These are phyloP conservation scores for Diddensiella caesifluorescens DNA, from an alignment of 805 yeast genomes.

Conservation along the genomic window DNA sequence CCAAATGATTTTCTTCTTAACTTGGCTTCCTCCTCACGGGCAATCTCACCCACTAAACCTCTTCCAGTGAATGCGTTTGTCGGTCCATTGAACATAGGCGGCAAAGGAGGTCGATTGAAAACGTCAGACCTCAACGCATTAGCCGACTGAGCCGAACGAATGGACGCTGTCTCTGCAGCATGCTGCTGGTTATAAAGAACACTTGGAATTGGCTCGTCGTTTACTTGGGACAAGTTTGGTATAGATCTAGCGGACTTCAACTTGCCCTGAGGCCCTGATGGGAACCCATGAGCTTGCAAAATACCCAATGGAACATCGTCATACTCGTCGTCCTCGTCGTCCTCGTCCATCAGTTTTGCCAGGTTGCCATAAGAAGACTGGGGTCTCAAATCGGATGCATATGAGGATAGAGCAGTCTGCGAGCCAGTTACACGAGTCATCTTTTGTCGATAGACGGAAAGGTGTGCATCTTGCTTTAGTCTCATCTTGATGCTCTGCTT, in stretches of 20 bases:
- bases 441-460: conserved; percentile 38
- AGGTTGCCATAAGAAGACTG: conserved; percentile 9
- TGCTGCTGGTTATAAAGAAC: neutral
- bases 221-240: conserved; percentile 1
- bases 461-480: conserved; percentile 36
- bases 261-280: conserved; percentile 16
- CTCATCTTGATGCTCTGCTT: conserved; percentile 27
- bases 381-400: conserved; percentile 6
- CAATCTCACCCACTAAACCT: conserved; percentile 38
- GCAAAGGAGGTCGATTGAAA: conserved; percentile 18
- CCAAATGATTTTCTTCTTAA: conserved; percentile 23
- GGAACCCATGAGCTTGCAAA: conserved; percentile 37
- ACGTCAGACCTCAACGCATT: conserved; percentile 3
- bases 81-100: conserved; percentile 23
- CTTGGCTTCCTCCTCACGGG: conserved; percentile 36
- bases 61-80: conserved; percentile 21
- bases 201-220: neutral
- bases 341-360: conserved; percentile 19
- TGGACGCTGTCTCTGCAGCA: conserved; percentile 11
- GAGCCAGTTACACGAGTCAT: conserved; percentile 37
- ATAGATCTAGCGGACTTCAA: conserved; percentile 1
- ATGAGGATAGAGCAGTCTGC: conserved; percentile 16
- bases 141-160: conserved; percentile 15
- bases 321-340: conserved; percentile 33
- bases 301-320: conserved; percentile 39